Evolutionary conservation across 305 asterid genomes (phyloP), one percentile per base, ranked within the genome.

Genomic region (Fraxinus velutina): DNA sequence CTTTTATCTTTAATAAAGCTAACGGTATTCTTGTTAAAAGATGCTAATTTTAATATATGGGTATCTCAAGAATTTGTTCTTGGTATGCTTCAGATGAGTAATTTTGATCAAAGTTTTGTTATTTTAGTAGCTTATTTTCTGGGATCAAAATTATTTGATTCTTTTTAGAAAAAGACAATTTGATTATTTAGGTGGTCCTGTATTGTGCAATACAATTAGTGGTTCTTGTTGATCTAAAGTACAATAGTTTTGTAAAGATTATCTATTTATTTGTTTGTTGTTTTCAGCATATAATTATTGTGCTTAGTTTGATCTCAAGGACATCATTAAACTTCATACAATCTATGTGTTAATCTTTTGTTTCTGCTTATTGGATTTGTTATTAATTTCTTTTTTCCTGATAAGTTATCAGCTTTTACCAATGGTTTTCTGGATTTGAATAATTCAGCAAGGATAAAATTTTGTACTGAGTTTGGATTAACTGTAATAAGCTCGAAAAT

Each of bases 181-280:
- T 19, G 22, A n/a, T 66, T 32, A 17, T 47, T 84, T 13, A 78
- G 30, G n/a, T 30, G 81, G 75, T 79, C 57, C n/a, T 42, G 22
- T 75, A 24, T 27, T 76, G 47, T 79, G 72, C 70, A 33, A 62
- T 62, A 2, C 27, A 22, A 19, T 72, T 77, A 27, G 75, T 76
- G 74, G 77, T 70, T 50, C 22, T 30, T 73, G 9, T 74, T 29
- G 33, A 62, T 62, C 33, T 21, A 62, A 62, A 19, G 33, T 7
- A 62, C 32, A 62, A 52, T 7, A 62, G n/a, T 19, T 22, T 17
- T 62, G 15, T 62, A 1, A 62, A 62, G 5, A 19, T 62, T 8
- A 6, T 62, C 17, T 8, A 21, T 19, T 19, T 8, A 57, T 52
- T n/a, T 39, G 7, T 10, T 22, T 12, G 24, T 12, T 36, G 13